Evolutionary conservation across 2,329 filamentous ascomycete genomes (phyloP).

Genomic region (Pyrenophora seminiperda): DNA sequence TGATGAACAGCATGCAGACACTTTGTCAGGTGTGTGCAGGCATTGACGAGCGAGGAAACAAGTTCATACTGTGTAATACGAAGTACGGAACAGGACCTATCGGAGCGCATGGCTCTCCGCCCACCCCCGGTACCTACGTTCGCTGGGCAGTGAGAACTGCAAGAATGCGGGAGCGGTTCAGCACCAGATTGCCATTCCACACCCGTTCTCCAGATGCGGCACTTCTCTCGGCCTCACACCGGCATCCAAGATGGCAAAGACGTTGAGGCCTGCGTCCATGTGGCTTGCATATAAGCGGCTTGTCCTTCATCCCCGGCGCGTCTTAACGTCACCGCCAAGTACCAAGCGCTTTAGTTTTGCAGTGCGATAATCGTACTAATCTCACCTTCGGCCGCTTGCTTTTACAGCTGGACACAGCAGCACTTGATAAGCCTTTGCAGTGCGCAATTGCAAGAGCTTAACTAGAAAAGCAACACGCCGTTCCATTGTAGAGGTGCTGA

Average conservation of each 20-base stretch:
- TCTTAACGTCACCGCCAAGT: constrained; percentile 16
- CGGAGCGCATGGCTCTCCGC: constrained; percentile 3
- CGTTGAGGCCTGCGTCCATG: constrained; percentile 2
- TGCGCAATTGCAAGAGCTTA: not conserved
- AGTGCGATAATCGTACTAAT: constrained; percentile 9
- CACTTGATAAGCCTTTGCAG: not conserved
- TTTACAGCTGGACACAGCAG: not conserved
- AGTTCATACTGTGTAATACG: constrained; percentile 1
- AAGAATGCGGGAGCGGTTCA: not conserved
- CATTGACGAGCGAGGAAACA: too few species aligned
- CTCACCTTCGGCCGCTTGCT: constrained; percentile 2
- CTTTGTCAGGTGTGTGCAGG: constrained; percentile 9
- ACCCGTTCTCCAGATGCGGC: not conserved
- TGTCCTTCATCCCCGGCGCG: not conserved
- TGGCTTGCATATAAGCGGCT: constrained; percentile 8
- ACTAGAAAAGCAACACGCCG: not conserved
- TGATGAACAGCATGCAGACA: constrained; percentile 13
- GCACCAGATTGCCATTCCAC: too few species aligned
- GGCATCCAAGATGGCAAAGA: not conserved
- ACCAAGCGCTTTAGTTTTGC: constrained; percentile 14
- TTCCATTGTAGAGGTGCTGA: constrained; percentile 1
- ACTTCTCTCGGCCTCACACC: constrained; percentile 5
- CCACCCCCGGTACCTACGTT: not conserved
- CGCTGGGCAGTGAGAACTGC: not conserved
- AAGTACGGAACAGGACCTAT: constrained; percentile 5